Percentiles rank a stretch among this genome's conserved stretches.
Evolutionary conservation across 768 basidiomycete genomes (phyloP).

Genomic region (Solioccasus polychromus): DNA sequence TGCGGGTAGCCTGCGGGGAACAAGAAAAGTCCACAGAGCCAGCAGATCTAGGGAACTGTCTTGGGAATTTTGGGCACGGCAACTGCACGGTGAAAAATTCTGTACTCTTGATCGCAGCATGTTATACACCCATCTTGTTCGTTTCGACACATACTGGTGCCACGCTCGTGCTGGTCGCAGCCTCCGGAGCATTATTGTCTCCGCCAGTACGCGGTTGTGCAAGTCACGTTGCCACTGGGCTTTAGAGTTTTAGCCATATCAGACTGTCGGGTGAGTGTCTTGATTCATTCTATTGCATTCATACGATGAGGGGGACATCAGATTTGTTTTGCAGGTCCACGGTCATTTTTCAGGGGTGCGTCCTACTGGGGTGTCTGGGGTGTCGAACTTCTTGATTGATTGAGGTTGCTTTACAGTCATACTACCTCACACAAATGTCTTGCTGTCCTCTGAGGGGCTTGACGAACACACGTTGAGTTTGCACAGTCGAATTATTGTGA

Average conservation of each 20-base stretch:
- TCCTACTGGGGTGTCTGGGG: slow-evolving; percentile 3
- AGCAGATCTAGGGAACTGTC: slow-evolving; percentile 1
- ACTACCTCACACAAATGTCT: slow-evolving; percentile 28
- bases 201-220: slow-evolving; percentile 4
- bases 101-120: slow-evolving; percentile 19
- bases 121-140: slow-evolving; percentile 18
- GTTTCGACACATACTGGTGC: slow-evolving; percentile 23
- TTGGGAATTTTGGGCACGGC: slow-evolving; percentile 11
- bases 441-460: slow-evolving; percentile 21
- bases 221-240: slow-evolving; percentile 1
- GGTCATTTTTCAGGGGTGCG: too few species aligned
- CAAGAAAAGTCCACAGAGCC: slow-evolving; percentile 6
- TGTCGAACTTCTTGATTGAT: slow-evolving; percentile 7
- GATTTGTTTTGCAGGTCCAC: slow-evolving; percentile 3
- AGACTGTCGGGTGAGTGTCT: slow-evolving; percentile 30
- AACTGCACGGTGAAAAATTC: slow-evolving; percentile 28
- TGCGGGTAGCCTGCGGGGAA: too few species aligned
- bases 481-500: slow-evolving; percentile 23
- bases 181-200: slow-evolving; percentile 12
- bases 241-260: slow-evolving; percentile 7
- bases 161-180: slow-evolving; percentile 15
- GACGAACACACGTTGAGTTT: slow-evolving; percentile 30
- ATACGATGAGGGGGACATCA: slow-evolving; percentile 23
- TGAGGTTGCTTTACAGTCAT: slow-evolving; percentile 15
- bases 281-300: slow-evolving; percentile 28